These are phyloP conservation scores for Crithidia bombi DNA, from an alignment of 208 protist genomes.

Conservation along the genomic window DNA sequence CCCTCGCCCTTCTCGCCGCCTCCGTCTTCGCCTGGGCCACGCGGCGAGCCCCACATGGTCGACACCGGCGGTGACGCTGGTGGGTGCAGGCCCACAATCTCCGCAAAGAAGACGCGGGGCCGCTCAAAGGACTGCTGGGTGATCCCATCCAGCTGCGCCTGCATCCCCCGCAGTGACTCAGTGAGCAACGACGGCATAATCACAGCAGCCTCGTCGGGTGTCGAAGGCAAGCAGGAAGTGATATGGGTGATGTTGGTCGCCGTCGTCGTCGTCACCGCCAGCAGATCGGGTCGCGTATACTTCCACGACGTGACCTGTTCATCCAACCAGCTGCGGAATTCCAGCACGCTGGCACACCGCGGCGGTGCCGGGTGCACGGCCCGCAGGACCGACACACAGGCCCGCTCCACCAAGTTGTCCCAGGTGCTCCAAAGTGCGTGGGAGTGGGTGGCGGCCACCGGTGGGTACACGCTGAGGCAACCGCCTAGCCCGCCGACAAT, in stretches of 20 bases:
- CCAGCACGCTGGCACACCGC: slow-evolving; percentile 51
- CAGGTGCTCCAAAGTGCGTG: slow-evolving; percentile 94
- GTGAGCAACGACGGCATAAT: slow-evolving; percentile 72
- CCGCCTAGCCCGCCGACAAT: slow-evolving; percentile 91
- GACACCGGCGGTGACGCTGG: background rate
- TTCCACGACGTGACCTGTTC: slow-evolving; percentile 69
- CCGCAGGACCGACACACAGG: slow-evolving; percentile 60
- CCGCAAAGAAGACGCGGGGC: slow-evolving; percentile 22
- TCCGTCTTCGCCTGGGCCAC: background rate
- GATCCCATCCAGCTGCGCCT: slow-evolving; percentile 69
- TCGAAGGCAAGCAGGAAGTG: slow-evolving; percentile 21
- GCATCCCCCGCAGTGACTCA: slow-evolving; percentile 72
- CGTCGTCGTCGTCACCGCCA: slow-evolving; percentile 1
- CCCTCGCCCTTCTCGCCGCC: background rate
- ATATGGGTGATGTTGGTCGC: background rate
- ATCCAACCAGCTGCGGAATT: slow-evolving; percentile 87
- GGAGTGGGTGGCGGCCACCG: slow-evolving; percentile 86
- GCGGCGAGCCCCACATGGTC: background rate
- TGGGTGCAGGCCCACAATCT: slow-evolving; percentile 17
- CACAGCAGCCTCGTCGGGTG: slow-evolving; percentile 40
- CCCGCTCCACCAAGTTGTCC: slow-evolving; percentile 80
- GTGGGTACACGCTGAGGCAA: slow-evolving; percentile 93
- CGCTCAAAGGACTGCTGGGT: slow-evolving; percentile 72
- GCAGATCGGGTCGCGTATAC: slow-evolving; percentile 50
- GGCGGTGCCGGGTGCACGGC: slow-evolving; percentile 65